These are phyloP conservation scores for Podaxis pistillaris DNA, from an alignment of 768 basidiomycete genomes.

Conservation along the genomic window DNA sequence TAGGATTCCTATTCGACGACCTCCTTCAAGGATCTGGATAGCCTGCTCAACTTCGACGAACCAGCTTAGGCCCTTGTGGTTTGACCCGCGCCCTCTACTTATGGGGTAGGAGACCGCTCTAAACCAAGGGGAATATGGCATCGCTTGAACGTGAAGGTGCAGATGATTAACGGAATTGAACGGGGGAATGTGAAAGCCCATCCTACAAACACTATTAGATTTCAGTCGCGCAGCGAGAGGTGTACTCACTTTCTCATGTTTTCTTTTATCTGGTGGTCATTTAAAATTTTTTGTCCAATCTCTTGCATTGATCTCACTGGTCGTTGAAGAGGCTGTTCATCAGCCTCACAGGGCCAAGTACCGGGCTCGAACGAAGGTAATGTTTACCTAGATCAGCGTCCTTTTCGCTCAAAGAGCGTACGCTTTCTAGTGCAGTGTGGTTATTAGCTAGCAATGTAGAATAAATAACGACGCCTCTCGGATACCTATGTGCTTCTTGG, in stretches of 20 bases:
- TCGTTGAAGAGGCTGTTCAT: background rate
- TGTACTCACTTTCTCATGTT: conserved; percentile 44
- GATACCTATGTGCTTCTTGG: conserved; percentile 51
- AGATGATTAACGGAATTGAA: conserved; percentile 72
- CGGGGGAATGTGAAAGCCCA: conserved; percentile 84
- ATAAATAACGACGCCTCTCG: background rate
- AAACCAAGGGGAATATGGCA: conserved; percentile 54
- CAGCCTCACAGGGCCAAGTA: background rate
- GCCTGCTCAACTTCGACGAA: conserved; percentile 65
- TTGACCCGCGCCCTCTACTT: conserved; percentile 31
- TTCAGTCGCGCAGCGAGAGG: background rate
- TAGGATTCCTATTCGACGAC: conserved; percentile 45
- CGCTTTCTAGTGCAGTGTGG: conserved; percentile 47
- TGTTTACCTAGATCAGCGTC: conserved; percentile 51
- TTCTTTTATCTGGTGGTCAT: conserved; percentile 39
- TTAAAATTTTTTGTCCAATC: conserved; percentile 54
- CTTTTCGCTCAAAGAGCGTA: conserved; percentile 40
- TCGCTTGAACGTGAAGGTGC: conserved; percentile 69
- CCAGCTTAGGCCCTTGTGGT: conserved; percentile 70
- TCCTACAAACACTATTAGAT: conserved; percentile 34
- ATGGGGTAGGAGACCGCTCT: conserved; percentile 50
- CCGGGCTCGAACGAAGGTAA: background rate
- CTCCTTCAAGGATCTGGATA: conserved; percentile 56
- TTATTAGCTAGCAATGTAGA: conserved; percentile 4
- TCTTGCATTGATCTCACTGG: conserved; percentile 31